Evolutionary conservation across 2,329 filamentous ascomycete genomes (phyloP).

Genomic region (Ceratocystis alfenasii): DNA sequence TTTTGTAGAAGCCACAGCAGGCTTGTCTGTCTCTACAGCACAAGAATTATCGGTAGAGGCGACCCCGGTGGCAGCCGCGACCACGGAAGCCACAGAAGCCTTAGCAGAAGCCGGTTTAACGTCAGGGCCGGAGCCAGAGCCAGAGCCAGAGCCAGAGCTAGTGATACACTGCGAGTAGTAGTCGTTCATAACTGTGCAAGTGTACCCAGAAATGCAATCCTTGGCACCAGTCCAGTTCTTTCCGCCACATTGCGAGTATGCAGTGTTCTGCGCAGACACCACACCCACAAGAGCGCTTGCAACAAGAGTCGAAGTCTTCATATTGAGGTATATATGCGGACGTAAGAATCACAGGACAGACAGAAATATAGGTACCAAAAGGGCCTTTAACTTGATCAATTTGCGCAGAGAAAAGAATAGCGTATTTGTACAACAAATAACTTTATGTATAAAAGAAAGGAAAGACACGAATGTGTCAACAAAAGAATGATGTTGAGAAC

Average conservation of each 20-base stretch:
- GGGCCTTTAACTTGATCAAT: not conserved
- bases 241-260: slow-evolving; percentile 10
- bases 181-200: slow-evolving; percentile 1
- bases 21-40: not conserved
- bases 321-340: not conserved
- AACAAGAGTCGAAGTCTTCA: slow-evolving; percentile 9
- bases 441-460: not conserved
- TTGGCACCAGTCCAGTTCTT: slow-evolving; percentile 2
- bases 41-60: not conserved
- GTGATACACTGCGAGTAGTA: slow-evolving; percentile 11
- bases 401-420: not conserved
- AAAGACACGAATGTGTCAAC: not conserved
- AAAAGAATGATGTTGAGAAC: not conserved
- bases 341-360: not conserved
- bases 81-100: not conserved
- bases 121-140: not conserved
- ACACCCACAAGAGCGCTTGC: not conserved
- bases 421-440: not conserved
- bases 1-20: not conserved
- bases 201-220: not conserved
- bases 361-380: not conserved
- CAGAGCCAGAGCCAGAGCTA: not conserved
- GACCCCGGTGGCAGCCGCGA: not conserved
- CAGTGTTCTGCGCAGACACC: slow-evolving; percentile 7
- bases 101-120: not conserved